A percentile compares a stretch with the other conserved stretches of the same genome.
phyloP scores from a whole-genome alignment of 1,284 basidiomycete genomes.

The Heterobasidion occidentale region DNA sequence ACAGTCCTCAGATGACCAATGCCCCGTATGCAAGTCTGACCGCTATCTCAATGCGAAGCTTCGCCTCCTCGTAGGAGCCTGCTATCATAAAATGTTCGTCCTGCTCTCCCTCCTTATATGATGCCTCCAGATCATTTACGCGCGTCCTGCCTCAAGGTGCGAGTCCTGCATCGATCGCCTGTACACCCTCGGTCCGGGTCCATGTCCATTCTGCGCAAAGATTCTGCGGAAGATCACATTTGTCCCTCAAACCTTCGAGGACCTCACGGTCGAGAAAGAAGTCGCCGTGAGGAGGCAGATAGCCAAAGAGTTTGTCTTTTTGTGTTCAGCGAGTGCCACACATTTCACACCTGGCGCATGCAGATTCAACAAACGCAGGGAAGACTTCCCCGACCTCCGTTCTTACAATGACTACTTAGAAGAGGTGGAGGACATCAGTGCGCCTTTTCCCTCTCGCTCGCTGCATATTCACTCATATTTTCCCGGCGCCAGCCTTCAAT shows the following conservation, averaged over 20 bases:
- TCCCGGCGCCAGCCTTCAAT: conserved; percentile 70
- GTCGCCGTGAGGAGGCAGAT: conserved; percentile 84
- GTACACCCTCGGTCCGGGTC: conserved; percentile 93
- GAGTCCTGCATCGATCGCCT: conserved; percentile 96
- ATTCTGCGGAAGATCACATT: conserved; percentile 93
- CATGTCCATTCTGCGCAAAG: conserved; percentile 90
- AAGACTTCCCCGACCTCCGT: conserved; percentile 80
- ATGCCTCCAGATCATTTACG: neutral
- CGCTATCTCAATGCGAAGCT: conserved; percentile 93
- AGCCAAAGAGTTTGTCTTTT: conserved; percentile 61
- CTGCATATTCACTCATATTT: neutral
- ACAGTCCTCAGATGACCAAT: conserved; percentile 89
- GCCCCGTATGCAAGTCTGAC: conserved; percentile 96
- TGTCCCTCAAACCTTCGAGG: conserved; percentile 95
- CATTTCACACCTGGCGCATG: conserved; percentile 1
- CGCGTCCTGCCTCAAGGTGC: conserved; percentile 51
- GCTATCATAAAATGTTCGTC: conserved; percentile 95
- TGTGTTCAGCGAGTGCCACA: neutral
- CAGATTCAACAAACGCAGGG: conserved; percentile 89
- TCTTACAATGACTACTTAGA: conserved; percentile 97
- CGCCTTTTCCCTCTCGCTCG: conserved; percentile 19
- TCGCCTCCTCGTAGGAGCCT: conserved; percentile 88
- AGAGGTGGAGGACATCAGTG: conserved; percentile 92
- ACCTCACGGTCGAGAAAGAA: conserved; percentile 94
- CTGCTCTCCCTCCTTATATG: neutral